These are phyloP conservation scores for Mortierella sp. DNA, from an alignment of 371 early-diverging fungal species.

Conservation along the genomic window DNA sequence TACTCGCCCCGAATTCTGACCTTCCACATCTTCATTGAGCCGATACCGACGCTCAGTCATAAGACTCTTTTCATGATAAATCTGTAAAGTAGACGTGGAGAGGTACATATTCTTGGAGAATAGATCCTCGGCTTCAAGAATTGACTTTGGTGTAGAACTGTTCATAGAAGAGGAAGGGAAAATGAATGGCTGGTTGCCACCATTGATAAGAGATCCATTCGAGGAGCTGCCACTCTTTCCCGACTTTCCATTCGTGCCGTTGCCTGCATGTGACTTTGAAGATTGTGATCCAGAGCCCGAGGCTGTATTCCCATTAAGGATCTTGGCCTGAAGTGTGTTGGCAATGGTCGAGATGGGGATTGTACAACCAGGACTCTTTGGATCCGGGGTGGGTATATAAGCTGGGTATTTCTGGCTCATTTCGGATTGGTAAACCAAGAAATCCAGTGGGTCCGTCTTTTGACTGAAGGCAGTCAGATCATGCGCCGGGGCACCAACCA, in stretches of 20 bases:
- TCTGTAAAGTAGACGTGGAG: slow-evolving; percentile 67
- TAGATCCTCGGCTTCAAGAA: slow-evolving; percentile 69
- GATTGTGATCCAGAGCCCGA: slow-evolving; percentile 1
- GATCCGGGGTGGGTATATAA: slow-evolving; percentile 55
- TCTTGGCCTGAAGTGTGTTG: slow-evolving; percentile 26
- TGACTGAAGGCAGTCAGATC: slow-evolving; percentile 35
- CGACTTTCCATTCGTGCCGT: slow-evolving; percentile 16
- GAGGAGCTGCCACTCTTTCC: slow-evolving; percentile 16
- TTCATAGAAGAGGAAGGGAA: slow-evolving; percentile 58
- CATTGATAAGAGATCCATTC: slow-evolving; percentile 11
- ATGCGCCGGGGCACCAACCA: slow-evolving; percentile 58
- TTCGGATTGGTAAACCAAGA: slow-evolving; percentile 66
- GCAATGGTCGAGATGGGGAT: slow-evolving; percentile 35
- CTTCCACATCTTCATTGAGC: slow-evolving; percentile 30
- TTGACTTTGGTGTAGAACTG: slow-evolving; percentile 60
- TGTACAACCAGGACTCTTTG: slow-evolving; percentile 23
- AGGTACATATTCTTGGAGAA: slow-evolving; percentile 71
- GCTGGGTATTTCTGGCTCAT: slow-evolving; percentile 69
- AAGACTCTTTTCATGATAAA: slow-evolving; percentile 60
- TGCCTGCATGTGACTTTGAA: slow-evolving; percentile 16
- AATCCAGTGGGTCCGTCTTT: slow-evolving; percentile 77
- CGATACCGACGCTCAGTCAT: slow-evolving; percentile 57
- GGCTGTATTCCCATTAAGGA: slow-evolving; percentile 18
- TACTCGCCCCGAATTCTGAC: slow-evolving; percentile 36
- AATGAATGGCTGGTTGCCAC: slow-evolving; percentile 52